phyloP scores from a whole-genome alignment of 371 early-diverging fungal genomes.

The Thermomucor indicae-seudaticae region DNA sequence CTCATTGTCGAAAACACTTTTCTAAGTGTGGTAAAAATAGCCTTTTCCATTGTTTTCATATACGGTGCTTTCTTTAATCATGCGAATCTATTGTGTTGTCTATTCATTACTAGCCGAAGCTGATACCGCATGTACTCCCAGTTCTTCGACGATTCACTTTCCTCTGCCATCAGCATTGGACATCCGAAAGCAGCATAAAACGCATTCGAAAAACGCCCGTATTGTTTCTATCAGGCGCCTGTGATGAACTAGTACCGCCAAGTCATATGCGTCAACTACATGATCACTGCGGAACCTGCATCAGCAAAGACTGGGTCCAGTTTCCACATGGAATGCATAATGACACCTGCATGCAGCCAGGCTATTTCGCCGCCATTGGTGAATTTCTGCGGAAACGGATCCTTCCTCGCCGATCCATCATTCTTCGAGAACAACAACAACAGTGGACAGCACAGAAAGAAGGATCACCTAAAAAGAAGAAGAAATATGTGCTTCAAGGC shows the following conservation, averaged over 20 bases:
- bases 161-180: constrained; percentile 87
- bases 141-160: constrained; percentile 65
- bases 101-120: constrained; percentile 55
- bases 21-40: constrained; percentile 64
- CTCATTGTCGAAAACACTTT: constrained; percentile 96
- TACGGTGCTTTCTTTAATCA: too few relatives aligned
- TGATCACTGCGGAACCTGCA: constrained; percentile 51
- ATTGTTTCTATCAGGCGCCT: constrained; percentile 76
- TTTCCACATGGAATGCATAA: constrained; percentile 90
- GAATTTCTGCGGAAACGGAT: constrained; percentile 22
- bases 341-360: constrained; percentile 80
- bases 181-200: constrained; percentile 71
- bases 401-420: not conserved
- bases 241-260: constrained; percentile 88
- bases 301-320: constrained; percentile 53
- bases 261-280: constrained; percentile 79
- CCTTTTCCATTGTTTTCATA: too few relatives aligned
- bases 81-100: not conserved
- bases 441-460: not conserved
- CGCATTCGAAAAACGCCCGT: constrained; percentile 69
- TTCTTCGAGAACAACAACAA: not conserved
- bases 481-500: constrained; percentile 7
- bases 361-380: constrained; percentile 78
- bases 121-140: constrained; percentile 86
- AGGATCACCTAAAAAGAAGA: not conserved